Evolutionary conservation across 345 rosid species (phyloP), one percentile per base, ranked within the genome.

Genomic region (Hevea brasiliensis): DNA sequence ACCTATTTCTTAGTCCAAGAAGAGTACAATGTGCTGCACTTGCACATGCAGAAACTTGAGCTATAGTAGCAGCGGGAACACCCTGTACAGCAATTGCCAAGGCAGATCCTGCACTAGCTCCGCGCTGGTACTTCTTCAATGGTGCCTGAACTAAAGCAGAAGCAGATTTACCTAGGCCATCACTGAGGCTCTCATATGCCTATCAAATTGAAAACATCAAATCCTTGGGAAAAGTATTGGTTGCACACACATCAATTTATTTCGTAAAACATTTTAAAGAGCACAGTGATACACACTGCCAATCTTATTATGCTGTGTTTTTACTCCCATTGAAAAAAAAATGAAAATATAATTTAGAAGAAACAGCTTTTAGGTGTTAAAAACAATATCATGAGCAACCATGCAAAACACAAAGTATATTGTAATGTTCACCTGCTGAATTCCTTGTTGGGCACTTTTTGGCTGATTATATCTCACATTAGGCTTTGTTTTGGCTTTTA

Each of bases 1-100:
- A 89, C 99, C 98, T 95, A 70, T 95, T 95, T 83, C 98, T 82
- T 76, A 95, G 54, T 71, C 99, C 99, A 81, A 95, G 92, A 63
- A 92, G 90, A 80, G 94, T 73, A 78, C 71, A 87, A 81, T 92
- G 96, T 32, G 88, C 80, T 24, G 99, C 97, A 65, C 86, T 86
- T 29, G 93, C 96, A 81, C 92, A 87, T 66, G 93, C 96, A 76
- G 98, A 87, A 74, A 89, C 90, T 2, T 97, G 97, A 79, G 97
- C 90, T 77, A 95, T 85, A 77, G 94, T 89, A 86, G 99, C 99
- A 65, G 94, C 84, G 77, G 99, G 99, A 83, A 92, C 90, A 66
- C 87, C 94, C 76, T 80, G 84, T 60, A 91, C 80, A 62, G 87
- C 99, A 66, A 96, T 85, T 45, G 89, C 91, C 86, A 90, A 75